Percentiles rank a stretch among this genome's conserved stretches.
phyloP scores from a whole-genome alignment of 164 flowering plant genomes.

The Tetrastigma voinierianum region DNA sequence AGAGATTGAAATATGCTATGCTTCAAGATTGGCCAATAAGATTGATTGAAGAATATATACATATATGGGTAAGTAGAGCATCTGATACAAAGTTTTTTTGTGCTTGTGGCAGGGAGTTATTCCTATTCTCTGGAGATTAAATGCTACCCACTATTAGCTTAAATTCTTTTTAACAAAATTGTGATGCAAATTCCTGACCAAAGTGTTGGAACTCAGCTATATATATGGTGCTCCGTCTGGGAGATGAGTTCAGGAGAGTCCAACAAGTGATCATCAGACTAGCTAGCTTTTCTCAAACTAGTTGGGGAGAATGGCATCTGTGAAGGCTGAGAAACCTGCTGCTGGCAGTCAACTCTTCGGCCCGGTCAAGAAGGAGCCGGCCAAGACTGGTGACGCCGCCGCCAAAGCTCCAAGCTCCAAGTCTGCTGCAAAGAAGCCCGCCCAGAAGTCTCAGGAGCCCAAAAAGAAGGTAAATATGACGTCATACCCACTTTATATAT shows the following conservation, averaged over 20 bases:
- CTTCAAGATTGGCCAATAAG: too few relatives aligned
- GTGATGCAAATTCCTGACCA: conserved; percentile 1
- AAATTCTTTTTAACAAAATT: background rate
- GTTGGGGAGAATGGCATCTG: conserved; percentile 34
- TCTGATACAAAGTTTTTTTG: background rate
- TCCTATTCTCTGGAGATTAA: background rate
- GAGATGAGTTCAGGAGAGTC: background rate
- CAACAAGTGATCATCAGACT: too few relatives aligned
- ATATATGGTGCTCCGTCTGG: background rate
- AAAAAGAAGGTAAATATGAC: conserved; percentile 42
- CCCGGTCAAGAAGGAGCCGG: conserved; percentile 42
- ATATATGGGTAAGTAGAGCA: conserved; percentile 2
- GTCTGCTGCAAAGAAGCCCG: conserved; percentile 33
- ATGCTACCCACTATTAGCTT: background rate
- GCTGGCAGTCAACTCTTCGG: conserved; percentile 36
- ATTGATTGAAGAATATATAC: too few relatives aligned
- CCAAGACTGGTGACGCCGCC: conserved; percentile 24
- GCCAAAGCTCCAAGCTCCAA: conserved; percentile 29
- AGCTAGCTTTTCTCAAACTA: background rate
- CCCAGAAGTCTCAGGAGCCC: conserved; percentile 35
- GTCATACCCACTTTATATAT: too few relatives aligned
- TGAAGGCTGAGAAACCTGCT: conserved; percentile 46
- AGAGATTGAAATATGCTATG: too few relatives aligned
- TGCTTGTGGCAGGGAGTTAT: background rate
- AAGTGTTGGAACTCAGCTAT: background rate